Conservation (phyloP, 352 stramenopile species). For the Globisporangium iwayamae region DNA sequence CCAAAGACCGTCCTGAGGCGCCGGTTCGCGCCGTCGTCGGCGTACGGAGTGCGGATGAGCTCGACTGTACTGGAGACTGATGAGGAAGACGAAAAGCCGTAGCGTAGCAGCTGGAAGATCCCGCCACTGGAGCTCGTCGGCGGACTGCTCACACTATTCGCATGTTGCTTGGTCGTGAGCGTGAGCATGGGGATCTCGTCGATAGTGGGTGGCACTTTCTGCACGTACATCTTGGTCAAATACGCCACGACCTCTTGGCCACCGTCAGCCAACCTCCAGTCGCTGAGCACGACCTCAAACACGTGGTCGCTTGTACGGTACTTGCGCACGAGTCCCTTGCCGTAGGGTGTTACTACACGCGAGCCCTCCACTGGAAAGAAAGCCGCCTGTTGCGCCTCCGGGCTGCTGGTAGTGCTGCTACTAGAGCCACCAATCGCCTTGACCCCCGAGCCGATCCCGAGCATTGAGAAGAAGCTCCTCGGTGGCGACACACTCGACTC, state of each 20-base stretch:
- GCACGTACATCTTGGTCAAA: conserved; percentile 43
- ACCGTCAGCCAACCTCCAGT: conserved; percentile 38
- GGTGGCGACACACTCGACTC: conserved; percentile 50
- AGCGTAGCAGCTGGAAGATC: conserved; percentile 71
- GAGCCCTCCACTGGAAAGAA: conserved; percentile 29
- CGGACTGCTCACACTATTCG: conserved; percentile 4
- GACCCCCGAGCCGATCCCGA: conserved; percentile 31
- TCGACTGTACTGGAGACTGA: not conserved
- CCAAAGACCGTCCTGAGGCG: conserved; percentile 61
- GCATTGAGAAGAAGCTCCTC: conserved; percentile 67
- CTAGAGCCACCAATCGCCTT: not conserved
- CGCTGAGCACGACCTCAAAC: conserved; percentile 47
- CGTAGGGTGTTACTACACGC: conserved; percentile 52
- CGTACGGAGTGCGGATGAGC: conserved; percentile 26
- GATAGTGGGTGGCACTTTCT: conserved; percentile 20
- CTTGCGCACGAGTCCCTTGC: conserved; percentile 47
- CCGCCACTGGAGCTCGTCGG: conserved; percentile 38
- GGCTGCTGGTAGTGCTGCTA: conserved; percentile 2
- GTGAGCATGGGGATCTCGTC: conserved; percentile 37
- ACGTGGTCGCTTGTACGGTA: conserved; percentile 43
- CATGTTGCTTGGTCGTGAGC: conserved; percentile 19
- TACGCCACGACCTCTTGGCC: conserved; percentile 46
- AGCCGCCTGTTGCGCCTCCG: not conserved
- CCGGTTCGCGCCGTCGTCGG: conserved; percentile 37
- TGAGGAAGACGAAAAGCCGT: conserved; percentile 32